phyloP scores from a whole-genome alignment of 768 basidiomycete species.

The Arthromyces matolae region DNA sequence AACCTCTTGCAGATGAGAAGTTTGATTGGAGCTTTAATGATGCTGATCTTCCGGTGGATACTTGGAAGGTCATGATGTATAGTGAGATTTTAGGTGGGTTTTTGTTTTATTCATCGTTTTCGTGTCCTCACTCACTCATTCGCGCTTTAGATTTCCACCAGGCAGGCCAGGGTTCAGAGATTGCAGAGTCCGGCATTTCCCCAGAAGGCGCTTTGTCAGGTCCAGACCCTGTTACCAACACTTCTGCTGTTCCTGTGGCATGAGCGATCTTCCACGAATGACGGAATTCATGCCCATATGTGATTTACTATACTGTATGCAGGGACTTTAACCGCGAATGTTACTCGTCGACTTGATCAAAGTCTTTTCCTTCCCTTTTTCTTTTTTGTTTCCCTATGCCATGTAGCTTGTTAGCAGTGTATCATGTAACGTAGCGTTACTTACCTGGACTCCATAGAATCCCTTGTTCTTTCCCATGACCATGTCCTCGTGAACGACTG shows the following conservation, averaged over 20 bases:
- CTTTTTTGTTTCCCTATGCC: too few relatives aligned
- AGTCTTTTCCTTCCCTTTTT: too few relatives aligned
- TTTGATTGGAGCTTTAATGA: slow-evolving; percentile 99
- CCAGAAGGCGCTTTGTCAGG: slow-evolving; percentile 65
- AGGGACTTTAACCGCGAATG: too few relatives aligned
- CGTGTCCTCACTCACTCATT: too few relatives aligned
- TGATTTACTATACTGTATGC: too few relatives aligned
- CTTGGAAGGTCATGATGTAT: slow-evolving; percentile 99
- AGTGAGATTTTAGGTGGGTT: slow-evolving; percentile 88
- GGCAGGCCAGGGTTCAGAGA: background rate
- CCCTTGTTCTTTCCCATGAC: too few relatives aligned
- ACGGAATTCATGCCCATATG: background rate
- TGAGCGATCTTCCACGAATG: background rate
- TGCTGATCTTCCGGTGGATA: slow-evolving; percentile 96
- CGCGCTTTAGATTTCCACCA: slow-evolving; percentile 5
- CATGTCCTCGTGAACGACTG: too few relatives aligned
- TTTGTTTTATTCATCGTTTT: too few relatives aligned
- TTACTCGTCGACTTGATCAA: too few relatives aligned
- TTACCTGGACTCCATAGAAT: too few relatives aligned
- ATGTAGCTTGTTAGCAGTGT: too few relatives aligned
- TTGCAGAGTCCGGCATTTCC: slow-evolving; percentile 43
- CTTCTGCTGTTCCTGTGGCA: slow-evolving; percentile 8
- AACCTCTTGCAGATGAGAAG: slow-evolving; percentile 87
- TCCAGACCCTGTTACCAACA: slow-evolving; percentile 45
- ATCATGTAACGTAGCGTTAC: too few relatives aligned